Evolutionary conservation across 129 eudicot genomes (phyloP).

Genomic region (Arctium minus): DNA sequence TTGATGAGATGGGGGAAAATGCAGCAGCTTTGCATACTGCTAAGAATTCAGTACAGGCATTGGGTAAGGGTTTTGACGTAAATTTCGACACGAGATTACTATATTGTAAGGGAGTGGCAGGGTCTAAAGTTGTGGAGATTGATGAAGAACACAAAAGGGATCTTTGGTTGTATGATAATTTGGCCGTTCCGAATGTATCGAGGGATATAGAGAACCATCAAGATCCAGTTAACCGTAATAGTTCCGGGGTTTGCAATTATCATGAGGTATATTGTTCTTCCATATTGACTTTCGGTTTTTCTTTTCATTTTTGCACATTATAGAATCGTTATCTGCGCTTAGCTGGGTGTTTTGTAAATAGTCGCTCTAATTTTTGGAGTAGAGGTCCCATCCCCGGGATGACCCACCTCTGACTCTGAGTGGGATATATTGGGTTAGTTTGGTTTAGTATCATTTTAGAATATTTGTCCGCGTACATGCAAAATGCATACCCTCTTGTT

Average conservation of each 20-base stretch:
- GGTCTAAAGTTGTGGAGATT: slow-evolving; percentile 76
- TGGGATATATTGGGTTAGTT: not conserved
- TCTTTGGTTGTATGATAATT: slow-evolving; percentile 56
- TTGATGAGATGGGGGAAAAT: slow-evolving; percentile 84
- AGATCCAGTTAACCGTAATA: slow-evolving; percentile 52
- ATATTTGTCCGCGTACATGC: not conserved
- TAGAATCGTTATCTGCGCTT: not conserved
- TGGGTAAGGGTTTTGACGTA: slow-evolving; percentile 92
- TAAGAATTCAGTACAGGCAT: slow-evolving; percentile 69
- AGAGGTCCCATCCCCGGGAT: not conserved
- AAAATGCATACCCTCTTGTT: not conserved
- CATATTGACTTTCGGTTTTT: not conserved
- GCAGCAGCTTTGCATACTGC: slow-evolving; percentile 96
- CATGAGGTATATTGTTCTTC: slow-evolving; percentile 51
- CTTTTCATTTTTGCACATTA: not conserved
- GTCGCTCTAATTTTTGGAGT: not conserved
- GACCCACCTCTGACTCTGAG: not conserved
- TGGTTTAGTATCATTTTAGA: not conserved
- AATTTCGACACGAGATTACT: slow-evolving; percentile 87
- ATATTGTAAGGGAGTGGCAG: slow-evolving; percentile 80
- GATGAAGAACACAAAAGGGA: slow-evolving; percentile 86
- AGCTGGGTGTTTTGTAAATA: not conserved
- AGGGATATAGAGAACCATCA: slow-evolving; percentile 55
- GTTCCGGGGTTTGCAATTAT: slow-evolving; percentile 72
- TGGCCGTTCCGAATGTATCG: slow-evolving; percentile 76